A percentile compares a stretch with the other conserved stretches of the same genome.
Conservation (phyloP, 345 rosid genomes). For the Schrenkiella parvula region DNA sequence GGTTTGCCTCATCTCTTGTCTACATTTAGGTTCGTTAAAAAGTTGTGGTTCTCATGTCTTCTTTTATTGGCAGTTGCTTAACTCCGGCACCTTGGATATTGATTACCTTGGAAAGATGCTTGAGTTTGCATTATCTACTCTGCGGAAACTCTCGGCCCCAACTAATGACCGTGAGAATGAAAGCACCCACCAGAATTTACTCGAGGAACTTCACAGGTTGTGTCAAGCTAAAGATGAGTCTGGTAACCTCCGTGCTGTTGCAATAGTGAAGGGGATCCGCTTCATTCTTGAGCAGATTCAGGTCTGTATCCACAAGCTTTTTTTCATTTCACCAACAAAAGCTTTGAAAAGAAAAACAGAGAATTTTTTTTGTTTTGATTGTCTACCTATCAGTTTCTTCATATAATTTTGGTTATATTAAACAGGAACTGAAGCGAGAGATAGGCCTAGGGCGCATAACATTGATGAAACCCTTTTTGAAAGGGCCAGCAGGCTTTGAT, state of each 20-base stretch:
- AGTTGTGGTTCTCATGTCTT: neutral
- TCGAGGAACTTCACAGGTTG: constrained; percentile 57
- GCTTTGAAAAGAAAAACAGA: neutral
- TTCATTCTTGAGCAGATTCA: constrained; percentile 82
- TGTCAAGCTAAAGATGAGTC: constrained; percentile 47
- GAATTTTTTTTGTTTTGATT: neutral
- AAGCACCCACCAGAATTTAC: constrained; percentile 42
- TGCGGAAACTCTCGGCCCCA: constrained; percentile 78
- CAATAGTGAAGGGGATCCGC: constrained; percentile 75
- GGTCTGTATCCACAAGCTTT: constrained; percentile 36
- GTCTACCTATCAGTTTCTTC: neutral
- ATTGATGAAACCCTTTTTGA: constrained; percentile 71
- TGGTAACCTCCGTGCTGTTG: constrained; percentile 45
- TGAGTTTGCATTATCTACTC: constrained; percentile 64
- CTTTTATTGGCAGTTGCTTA: constrained; percentile 50
- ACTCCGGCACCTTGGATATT: constrained; percentile 63
- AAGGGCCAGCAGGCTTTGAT: constrained; percentile 81
- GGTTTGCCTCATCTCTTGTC: constrained; percentile 36
- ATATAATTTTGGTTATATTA: neutral
- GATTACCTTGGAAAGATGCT: constrained; percentile 73
- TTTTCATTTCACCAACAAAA: neutral
- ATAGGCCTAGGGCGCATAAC: constrained; percentile 68
- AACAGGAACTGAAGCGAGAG: constrained; percentile 67
- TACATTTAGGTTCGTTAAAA: neutral
- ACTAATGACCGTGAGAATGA: constrained; percentile 65